These are phyloP conservation scores for Pneumocystis sp. DNA, from an alignment of 1,139 yeast genomes.

Conservation along the genomic window DNA sequence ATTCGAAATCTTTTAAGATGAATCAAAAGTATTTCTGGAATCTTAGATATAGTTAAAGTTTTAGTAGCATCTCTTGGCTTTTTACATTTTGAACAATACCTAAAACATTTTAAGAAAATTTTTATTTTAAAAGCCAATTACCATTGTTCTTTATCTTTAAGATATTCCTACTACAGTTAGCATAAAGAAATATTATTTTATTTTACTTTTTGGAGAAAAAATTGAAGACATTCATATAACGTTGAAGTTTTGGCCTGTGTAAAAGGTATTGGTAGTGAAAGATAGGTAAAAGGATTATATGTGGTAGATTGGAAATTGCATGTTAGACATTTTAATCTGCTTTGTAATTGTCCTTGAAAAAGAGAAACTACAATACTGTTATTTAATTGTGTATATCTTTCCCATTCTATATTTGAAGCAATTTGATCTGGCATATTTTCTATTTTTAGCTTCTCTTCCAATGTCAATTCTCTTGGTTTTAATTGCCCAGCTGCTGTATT, in stretches of 20 bases:
- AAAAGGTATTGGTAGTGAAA: slow-evolving; percentile 58
- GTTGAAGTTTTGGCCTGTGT: slow-evolving; percentile 1
- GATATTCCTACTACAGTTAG: background rate
- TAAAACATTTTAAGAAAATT: background rate
- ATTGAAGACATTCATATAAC: background rate
- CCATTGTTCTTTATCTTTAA: background rate
- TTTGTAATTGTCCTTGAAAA: slow-evolving; percentile 82
- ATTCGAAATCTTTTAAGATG: slow-evolving; percentile 67
- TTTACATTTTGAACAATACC: slow-evolving; percentile 64
- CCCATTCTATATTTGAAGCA: slow-evolving; percentile 94
- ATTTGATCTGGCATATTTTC: slow-evolving; percentile 48
- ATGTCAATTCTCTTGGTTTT: slow-evolving; percentile 9
- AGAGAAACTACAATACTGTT: slow-evolving; percentile 73
- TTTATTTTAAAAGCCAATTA: background rate
- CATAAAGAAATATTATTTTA: background rate
- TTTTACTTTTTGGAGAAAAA: background rate
- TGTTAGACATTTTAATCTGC: slow-evolving; percentile 58
- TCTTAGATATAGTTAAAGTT: slow-evolving; percentile 49
- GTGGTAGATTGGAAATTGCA: slow-evolving; percentile 78
- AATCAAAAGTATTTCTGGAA: slow-evolving; percentile 57
- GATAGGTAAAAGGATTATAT: slow-evolving; percentile 62
- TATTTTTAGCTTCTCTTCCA: slow-evolving; percentile 17
- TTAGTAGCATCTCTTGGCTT: slow-evolving; percentile 52
- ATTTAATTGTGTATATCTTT: slow-evolving; percentile 68
- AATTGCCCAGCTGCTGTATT: slow-evolving; percentile 41